Percentiles rank a stretch among this genome's conserved stretches.
phyloP scores from a whole-genome alignment of 1,284 basidiomycete genomes.

The Cutaneotrichosporon dermatis region DNA sequence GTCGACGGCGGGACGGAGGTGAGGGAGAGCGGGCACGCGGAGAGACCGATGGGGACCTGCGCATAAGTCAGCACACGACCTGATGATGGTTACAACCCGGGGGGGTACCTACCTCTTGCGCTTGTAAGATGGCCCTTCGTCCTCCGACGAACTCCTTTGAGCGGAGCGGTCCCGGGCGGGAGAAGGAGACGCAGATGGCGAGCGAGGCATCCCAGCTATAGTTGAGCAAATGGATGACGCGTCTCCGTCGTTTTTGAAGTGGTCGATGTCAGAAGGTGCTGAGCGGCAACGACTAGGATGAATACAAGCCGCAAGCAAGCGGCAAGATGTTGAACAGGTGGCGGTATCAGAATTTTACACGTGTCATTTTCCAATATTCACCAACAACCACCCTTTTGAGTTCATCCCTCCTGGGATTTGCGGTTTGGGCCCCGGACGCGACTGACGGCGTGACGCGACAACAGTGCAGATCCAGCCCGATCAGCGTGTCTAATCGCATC shows the following conservation, averaged over 20 bases:
- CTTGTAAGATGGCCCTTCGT: constrained; percentile 32
- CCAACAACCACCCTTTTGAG: no score
- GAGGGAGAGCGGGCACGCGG: constrained; percentile 43
- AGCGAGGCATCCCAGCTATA: constrained; percentile 27
- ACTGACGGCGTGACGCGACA: no score
- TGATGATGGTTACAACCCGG: not conserved
- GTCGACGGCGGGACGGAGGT: constrained; percentile 43
- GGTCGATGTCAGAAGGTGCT: not conserved
- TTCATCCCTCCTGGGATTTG: no score
- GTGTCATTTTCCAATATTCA: no score
- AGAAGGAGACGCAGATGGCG: constrained; percentile 10
- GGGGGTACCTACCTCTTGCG: constrained; percentile 42
- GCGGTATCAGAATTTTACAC: no score
- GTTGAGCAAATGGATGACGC: constrained; percentile 3
- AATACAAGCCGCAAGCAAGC: not conserved
- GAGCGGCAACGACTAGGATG: not conserved
- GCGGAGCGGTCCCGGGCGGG: constrained; percentile 6
- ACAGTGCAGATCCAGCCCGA: no score
- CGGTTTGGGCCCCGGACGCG: no score
- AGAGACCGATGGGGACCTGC: constrained; percentile 41
- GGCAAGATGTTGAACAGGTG: no score
- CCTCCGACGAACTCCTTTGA: constrained; percentile 19
- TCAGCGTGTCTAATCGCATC: no score
- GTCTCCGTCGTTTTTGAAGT: constrained; percentile 5
- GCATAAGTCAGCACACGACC: not conserved